Evolutionary conservation across 441 rosid species (phyloP), one percentile per base, ranked within the genome.

Genomic region (Theobroma grandiflorum): DNA sequence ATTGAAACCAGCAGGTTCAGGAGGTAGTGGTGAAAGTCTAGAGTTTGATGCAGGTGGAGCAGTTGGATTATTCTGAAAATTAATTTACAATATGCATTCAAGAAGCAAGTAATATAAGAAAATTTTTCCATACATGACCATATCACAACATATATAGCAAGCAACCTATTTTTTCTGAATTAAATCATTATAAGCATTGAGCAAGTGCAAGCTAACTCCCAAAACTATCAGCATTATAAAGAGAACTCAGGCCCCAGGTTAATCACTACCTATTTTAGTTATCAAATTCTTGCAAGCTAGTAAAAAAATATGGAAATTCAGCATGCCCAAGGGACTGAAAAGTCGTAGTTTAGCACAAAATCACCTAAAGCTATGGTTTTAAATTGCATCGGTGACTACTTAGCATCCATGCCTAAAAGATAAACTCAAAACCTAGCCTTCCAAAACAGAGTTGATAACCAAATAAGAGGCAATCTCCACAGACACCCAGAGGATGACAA

Each of bases 21-120:
- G 95, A 84, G 98, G 97, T 79, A 94, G 92, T 33, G 98, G 97
- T 14, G 97, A 91, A 52, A 93, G 87, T 83, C 95, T 93, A 0
- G 97, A 94, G 86, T 90, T 91, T 61, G 97, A 68, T 74, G 92
- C 87, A 15, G 93, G 86, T 18, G 94, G 92, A 74, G 58, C 92
- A 78, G 86, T 89, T 68, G 86, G 84, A 45, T 74, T n/a, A 81
- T 76, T 88, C 98, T 96, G 74, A 53, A 83, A 82, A 74, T 78
- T 43, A 33, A 66, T 22, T 52, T 77, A 66, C 37, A 38, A 40
- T 38, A 80, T 31, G 37, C 31, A 66, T 67, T 20, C 58, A 68
- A 61, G 73, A 26, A 20, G 35, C 72, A 75, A 63, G 68, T 76
- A 53, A 14, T 37, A 76, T 35, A 70, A 66, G 47, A 31, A 53